A percentile compares a stretch with the other conserved stretches of the same genome.
Conservation (phyloP, 2,329 filamentous ascomycete genomes). For the Pseudogymnoascus sp. region DNA sequence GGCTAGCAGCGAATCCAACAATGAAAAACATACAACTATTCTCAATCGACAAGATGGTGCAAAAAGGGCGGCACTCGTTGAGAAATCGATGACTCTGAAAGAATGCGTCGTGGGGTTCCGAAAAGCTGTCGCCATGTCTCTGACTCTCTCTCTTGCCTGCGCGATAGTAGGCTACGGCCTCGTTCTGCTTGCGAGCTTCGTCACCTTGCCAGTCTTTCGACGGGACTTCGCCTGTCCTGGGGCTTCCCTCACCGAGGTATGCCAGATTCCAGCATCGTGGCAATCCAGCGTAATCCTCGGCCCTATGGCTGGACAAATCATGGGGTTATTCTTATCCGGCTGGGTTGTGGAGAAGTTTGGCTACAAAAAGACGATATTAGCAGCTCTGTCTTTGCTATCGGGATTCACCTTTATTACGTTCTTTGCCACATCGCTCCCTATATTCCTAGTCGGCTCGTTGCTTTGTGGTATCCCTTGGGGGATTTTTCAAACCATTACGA, state of each 20-base stretch:
- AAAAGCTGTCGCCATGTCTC: slow-evolving; percentile 73
- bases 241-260: slow-evolving; percentile 26
- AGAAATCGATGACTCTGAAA: neutral
- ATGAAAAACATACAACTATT: neutral
- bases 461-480: slow-evolving; percentile 1
- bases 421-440: neutral
- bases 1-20: neutral
- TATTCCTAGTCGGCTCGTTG: neutral
- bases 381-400: neutral
- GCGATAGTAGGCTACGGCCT: slow-evolving; percentile 85
- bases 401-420: slow-evolving; percentile 8
- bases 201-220: slow-evolving; percentile 24
- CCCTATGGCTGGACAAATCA: slow-evolving; percentile 32
- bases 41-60: neutral
- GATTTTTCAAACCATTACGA: slow-evolving; percentile 10
- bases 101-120: slow-evolving; percentile 75
- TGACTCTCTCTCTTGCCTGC: slow-evolving; percentile 78
- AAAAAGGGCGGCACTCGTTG: neutral
- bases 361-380: slow-evolving; percentile 28
- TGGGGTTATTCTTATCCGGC: slow-evolving; percentile 10
- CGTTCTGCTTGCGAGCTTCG: slow-evolving; percentile 72
- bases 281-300: slow-evolving; percentile 38
- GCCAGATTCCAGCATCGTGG: slow-evolving; percentile 36
- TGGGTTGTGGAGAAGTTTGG: slow-evolving; percentile 27
- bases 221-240: slow-evolving; percentile 25